Percentiles rank a stretch among this genome's conserved stretches.
Conservation (phyloP, 257 asterid genomes). For the Fraxinus quadrangulata region DNA sequence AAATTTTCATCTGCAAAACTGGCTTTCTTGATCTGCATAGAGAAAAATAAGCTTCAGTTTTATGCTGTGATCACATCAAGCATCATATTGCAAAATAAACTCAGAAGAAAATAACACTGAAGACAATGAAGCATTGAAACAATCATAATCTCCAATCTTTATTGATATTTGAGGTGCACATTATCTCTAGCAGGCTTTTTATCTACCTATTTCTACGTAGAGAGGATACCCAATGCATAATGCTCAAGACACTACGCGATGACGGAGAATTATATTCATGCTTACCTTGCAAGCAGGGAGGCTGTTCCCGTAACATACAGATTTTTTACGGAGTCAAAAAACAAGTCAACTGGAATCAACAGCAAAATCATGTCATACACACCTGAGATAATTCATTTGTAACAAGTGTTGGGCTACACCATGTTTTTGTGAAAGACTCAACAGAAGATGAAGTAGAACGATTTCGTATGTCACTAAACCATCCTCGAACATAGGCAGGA, state of each 20-base stretch:
- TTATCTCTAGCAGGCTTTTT: background rate
- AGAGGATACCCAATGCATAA: background rate
- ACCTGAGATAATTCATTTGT: constrained; percentile 88
- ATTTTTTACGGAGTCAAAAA: background rate
- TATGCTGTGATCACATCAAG: constrained; percentile 19
- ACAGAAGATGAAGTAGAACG: constrained; percentile 81
- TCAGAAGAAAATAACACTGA: background rate
- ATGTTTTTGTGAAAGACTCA: constrained; percentile 85
- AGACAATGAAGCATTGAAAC: constrained; percentile 9
- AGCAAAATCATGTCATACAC: constrained; percentile 24
- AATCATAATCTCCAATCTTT: background rate
- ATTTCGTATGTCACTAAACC: constrained; percentile 86
- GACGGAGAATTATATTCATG: background rate
- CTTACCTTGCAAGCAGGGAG: background rate
- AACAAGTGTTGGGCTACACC: constrained; percentile 91
- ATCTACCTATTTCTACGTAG: background rate
- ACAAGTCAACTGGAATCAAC: background rate
- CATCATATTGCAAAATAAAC: background rate
- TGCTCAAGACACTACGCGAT: background rate
- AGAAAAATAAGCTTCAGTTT: constrained; percentile 28
- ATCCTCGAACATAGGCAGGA: constrained; percentile 97
- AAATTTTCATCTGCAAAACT: constrained; percentile 80
- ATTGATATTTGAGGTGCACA: background rate
- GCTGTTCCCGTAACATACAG: background rate
- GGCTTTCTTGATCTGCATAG: constrained; percentile 80